A percentile compares a stretch with the other conserved stretches of the same genome.
These are phyloP conservation scores for Fusarium verticillioides DNA, from an alignment of 2,329 filamentous ascomycete genomes.

Conservation along the genomic window DNA sequence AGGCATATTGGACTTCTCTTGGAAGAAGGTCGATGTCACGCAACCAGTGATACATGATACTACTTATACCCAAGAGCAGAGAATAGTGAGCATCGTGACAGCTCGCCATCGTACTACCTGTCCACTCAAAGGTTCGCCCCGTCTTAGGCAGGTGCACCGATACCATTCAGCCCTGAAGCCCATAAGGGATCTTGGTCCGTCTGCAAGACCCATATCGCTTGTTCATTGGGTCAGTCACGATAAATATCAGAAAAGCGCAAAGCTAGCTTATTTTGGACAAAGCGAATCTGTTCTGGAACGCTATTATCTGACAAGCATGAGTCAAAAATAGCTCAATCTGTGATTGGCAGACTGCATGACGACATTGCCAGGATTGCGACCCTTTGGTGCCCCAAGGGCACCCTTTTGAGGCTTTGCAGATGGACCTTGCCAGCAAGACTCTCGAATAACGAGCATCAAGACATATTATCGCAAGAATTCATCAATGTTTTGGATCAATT, in stretches of 20 bases:
- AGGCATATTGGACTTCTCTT: neutral
- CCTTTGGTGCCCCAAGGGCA: neutral
- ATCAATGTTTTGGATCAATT: neutral
- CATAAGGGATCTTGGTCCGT: neutral
- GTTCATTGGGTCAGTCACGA: neutral
- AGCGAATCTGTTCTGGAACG: neutral
- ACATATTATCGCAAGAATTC: neutral
- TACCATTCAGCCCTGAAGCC: neutral
- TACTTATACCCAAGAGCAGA: neutral
- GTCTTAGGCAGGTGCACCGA: neutral
- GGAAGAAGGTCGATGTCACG: accelerated
- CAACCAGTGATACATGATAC: neutral
- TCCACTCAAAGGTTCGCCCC: neutral
- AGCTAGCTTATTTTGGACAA: constrained; percentile 1
- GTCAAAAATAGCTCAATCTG: neutral
- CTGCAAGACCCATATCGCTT: neutral
- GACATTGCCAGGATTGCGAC: neutral
- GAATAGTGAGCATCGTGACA: neutral
- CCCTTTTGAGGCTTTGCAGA: neutral
- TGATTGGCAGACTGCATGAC: neutral
- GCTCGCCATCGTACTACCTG: neutral
- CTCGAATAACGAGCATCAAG: too few relatives aligned
- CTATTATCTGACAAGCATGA: constrained; percentile 7
- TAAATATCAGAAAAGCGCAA: neutral
- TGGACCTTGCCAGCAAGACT: neutral